Evolutionary conservation across 768 basidiomycete species (phyloP).

Genomic region (Udeniomyces megalosporus): DNA sequence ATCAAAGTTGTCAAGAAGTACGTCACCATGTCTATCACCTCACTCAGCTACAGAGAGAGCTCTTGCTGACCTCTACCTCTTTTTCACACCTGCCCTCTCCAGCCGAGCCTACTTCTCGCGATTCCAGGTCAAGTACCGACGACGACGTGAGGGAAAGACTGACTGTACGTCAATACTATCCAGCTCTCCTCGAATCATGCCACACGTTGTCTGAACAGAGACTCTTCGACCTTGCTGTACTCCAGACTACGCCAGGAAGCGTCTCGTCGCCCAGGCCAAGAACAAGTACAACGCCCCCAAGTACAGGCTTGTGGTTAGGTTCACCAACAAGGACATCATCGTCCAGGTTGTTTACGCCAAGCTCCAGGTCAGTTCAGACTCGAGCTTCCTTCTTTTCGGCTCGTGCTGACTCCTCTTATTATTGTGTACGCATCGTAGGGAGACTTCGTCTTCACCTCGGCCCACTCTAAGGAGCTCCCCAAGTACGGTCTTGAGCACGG

Average conservation of each 20-base stretch:
- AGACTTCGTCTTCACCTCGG: slow-evolving; percentile 78
- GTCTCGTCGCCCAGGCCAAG: slow-evolving; percentile 93
- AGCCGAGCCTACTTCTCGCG: slow-evolving; percentile 89
- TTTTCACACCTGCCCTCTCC: no score
- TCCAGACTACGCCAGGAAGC: slow-evolving; percentile 90
- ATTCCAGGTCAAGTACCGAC: slow-evolving; percentile 96
- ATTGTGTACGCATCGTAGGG: slow-evolving; percentile 42
- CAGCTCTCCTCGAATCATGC: neutral
- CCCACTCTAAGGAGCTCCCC: slow-evolving; percentile 79
- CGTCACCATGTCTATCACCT: no score
- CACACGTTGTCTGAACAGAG: no score
- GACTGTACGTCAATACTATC: slow-evolving; percentile 50
- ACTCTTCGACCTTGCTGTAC: neutral
- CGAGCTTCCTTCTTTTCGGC: neutral
- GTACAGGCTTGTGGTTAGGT: slow-evolving; percentile 71
- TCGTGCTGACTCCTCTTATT: neutral
- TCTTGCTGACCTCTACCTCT: no score
- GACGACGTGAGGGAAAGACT: slow-evolving; percentile 95
- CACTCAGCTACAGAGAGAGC: no score
- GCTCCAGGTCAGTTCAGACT: slow-evolving; percentile 31
- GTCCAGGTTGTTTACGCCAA: slow-evolving; percentile 84
- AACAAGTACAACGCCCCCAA: slow-evolving; percentile 47
- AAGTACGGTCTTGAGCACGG: slow-evolving; percentile 95
- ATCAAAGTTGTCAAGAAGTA: neutral
- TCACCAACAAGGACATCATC: slow-evolving; percentile 94